Conservation (phyloP, 768 basidiomycete genomes). For the Tylopilus rubrobrunneus region DNA sequence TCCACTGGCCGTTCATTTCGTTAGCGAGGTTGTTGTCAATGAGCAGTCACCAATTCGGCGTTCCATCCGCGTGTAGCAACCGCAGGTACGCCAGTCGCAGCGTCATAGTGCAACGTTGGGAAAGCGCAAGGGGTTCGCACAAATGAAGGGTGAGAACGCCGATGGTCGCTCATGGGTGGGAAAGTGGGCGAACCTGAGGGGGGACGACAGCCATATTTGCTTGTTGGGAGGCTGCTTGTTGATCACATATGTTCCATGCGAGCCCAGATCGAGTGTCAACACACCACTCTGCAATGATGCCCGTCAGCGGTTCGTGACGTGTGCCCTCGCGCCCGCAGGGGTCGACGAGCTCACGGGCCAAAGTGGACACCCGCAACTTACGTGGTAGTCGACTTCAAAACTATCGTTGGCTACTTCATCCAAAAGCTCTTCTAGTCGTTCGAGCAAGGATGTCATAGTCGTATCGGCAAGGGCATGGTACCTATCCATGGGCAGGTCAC, state of each 20-base stretch:
- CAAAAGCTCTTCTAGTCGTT: conserved; percentile 69
- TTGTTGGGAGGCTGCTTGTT: conserved; percentile 98
- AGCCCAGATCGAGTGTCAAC: conserved; percentile 72
- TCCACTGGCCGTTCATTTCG: conserved; percentile 49
- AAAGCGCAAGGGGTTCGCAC: neutral
- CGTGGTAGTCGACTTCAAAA: conserved; percentile 88
- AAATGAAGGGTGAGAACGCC: conserved; percentile 2
- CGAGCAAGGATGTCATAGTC: conserved; percentile 75
- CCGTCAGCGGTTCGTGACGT: conserved; percentile 6
- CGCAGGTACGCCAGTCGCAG: neutral
- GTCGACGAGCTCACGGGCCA: neutral
- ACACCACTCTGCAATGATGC: conserved; percentile 71
- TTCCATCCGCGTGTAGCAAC: conserved; percentile 5
- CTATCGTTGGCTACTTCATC: conserved; percentile 51
- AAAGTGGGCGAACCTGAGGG: conserved; percentile 57
- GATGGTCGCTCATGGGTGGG: neutral
- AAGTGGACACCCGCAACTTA: conserved; percentile 34
- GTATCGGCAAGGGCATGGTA: conserved; percentile 73
- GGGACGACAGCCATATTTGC: conserved; percentile 95
- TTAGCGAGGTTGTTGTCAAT: neutral
- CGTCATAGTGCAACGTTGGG: neutral
- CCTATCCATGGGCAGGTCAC: conserved; percentile 53
- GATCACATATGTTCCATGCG: conserved; percentile 85
- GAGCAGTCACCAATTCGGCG: neutral
- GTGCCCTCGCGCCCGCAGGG: neutral